These are phyloP conservation scores for Dryas octopetala DNA, from an alignment of 306 rosid genomes.

Conservation along the genomic window DNA sequence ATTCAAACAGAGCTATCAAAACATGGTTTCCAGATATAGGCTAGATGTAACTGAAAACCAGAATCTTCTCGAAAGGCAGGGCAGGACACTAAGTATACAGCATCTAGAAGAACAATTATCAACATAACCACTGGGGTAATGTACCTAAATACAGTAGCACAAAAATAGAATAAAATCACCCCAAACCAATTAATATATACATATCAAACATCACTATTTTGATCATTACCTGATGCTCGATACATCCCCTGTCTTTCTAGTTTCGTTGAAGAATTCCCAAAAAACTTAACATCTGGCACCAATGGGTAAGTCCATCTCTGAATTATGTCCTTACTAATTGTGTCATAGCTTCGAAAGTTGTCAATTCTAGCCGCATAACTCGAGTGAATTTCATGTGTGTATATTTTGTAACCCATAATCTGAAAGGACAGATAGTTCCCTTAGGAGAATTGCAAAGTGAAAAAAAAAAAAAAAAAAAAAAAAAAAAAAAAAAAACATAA, in stretches of 20 bases:
- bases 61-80: background rate
- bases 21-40: background rate
- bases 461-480: conserved; percentile 1
- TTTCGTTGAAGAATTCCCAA: conserved; percentile 60
- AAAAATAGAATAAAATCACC: background rate
- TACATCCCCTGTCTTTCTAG: conserved; percentile 92
- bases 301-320: conserved; percentile 98
- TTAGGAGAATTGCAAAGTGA: conserved; percentile 18
- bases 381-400: conserved; percentile 85
- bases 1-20: background rate
- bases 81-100: background rate
- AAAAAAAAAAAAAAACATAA: conserved; percentile 2
- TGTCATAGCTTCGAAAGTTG: conserved; percentile 91
- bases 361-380: conserved; percentile 95
- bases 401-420: conserved; percentile 98
- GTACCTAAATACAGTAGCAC: background rate
- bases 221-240: conserved; percentile 76
- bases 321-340: conserved; percentile 93
- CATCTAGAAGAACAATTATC: background rate
- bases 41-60: background rate
- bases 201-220: background rate
- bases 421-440: conserved; percentile 45
- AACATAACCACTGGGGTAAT: background rate
- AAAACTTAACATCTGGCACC: conserved; percentile 87
- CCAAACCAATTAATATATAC: background rate